Conservation (phyloP, 495 filamentous ascomycete genomes). For the Parathielavia appendiculata region DNA sequence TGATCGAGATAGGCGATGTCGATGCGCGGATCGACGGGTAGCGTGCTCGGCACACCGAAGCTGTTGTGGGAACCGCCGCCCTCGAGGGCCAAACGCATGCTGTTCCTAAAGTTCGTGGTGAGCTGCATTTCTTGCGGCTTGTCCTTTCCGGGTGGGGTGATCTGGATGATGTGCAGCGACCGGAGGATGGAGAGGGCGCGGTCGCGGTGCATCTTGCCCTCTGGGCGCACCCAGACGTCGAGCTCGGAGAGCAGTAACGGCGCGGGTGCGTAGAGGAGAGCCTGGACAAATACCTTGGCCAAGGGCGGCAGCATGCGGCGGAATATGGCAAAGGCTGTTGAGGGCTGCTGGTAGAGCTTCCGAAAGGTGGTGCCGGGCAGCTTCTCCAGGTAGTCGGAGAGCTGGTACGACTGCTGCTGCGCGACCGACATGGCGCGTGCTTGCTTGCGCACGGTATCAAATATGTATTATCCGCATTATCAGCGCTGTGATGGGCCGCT, state of each 20-base stretch:
- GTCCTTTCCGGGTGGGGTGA: slow-evolving; percentile 50
- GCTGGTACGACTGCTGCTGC: slow-evolving; percentile 37
- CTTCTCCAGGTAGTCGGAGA: slow-evolving; percentile 83
- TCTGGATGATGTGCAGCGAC: slow-evolving; percentile 72
- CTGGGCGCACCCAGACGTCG: slow-evolving; percentile 74
- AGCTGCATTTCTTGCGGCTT: slow-evolving; percentile 63
- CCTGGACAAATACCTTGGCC: slow-evolving; percentile 93
- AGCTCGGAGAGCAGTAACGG: slow-evolving; percentile 71
- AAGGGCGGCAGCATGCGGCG: slow-evolving; percentile 92
- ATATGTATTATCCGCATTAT: slow-evolving; percentile 8
- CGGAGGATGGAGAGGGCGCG: slow-evolving; percentile 74
- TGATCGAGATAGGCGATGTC: slow-evolving; percentile 69
- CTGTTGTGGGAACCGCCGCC: slow-evolving; percentile 79
- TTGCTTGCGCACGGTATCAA: slow-evolving; percentile 5
- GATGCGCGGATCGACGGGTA: slow-evolving; percentile 53
- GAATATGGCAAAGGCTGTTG: slow-evolving; percentile 91
- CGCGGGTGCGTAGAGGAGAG: slow-evolving; percentile 76
- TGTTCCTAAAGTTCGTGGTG: slow-evolving; percentile 67
- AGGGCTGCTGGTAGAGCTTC: slow-evolving; percentile 91
- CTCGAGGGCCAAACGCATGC: slow-evolving; percentile 76
- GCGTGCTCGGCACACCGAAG: slow-evolving; percentile 75
- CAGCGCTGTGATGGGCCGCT: background rate
- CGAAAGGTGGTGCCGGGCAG: slow-evolving; percentile 83
- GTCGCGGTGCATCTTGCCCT: slow-evolving; percentile 70
- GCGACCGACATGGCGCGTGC: slow-evolving; percentile 27